A percentile compares a stretch with the other conserved stretches of the same genome.
phyloP scores from a whole-genome alignment of 2,329 filamentous ascomycete species.

The Fusarium redolens region DNA sequence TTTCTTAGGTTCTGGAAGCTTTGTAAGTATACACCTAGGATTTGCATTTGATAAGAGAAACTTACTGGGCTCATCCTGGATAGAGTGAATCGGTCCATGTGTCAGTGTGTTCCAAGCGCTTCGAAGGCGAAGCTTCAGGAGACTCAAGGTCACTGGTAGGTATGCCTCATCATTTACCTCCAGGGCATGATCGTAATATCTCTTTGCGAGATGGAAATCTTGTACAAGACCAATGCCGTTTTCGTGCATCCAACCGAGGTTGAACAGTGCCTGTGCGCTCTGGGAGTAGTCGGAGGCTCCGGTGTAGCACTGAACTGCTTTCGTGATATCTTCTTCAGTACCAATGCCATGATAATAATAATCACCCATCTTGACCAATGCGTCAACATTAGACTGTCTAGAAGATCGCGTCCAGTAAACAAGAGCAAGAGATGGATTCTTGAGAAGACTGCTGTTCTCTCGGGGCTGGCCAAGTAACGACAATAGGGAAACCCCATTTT shows the following conservation, averaged over 20 bases:
- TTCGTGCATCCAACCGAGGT: slow-evolving; percentile 99
- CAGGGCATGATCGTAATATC: slow-evolving; percentile 93
- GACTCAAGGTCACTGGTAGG: slow-evolving; percentile 87
- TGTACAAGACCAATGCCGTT: slow-evolving; percentile 93
- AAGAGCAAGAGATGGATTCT: slow-evolving; percentile 74
- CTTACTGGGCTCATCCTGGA: slow-evolving; percentile 87
- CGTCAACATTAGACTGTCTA: slow-evolving; percentile 91
- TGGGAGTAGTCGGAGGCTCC: slow-evolving; percentile 91
- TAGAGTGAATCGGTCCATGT: slow-evolving; percentile 90
- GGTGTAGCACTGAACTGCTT: slow-evolving; percentile 92
- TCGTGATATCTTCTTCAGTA: slow-evolving; percentile 76
- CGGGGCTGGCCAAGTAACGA: slow-evolving; percentile 61
- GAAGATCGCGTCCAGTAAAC: slow-evolving; percentile 97
- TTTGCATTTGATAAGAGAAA: slow-evolving; percentile 8
- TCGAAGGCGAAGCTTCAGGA: slow-evolving; percentile 84
- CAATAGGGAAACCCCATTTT: slow-evolving; percentile 56
- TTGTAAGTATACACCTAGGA: slow-evolving; percentile 43
- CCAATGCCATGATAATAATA: slow-evolving; percentile 92
- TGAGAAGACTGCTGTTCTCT: slow-evolving; percentile 54
- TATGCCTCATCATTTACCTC: slow-evolving; percentile 95
- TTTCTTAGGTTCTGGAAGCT: slow-evolving; percentile 69
- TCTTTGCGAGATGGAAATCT: slow-evolving; percentile 96
- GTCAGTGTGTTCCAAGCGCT: slow-evolving; percentile 97
- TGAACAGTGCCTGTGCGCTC: slow-evolving; percentile 95
- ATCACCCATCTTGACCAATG: slow-evolving; percentile 97